A percentile compares a stretch with the other conserved stretches of the same genome.
These are phyloP conservation scores for Beauveria australis DNA, from an alignment of 2,329 filamentous ascomycete genomes.

Conservation along the genomic window DNA sequence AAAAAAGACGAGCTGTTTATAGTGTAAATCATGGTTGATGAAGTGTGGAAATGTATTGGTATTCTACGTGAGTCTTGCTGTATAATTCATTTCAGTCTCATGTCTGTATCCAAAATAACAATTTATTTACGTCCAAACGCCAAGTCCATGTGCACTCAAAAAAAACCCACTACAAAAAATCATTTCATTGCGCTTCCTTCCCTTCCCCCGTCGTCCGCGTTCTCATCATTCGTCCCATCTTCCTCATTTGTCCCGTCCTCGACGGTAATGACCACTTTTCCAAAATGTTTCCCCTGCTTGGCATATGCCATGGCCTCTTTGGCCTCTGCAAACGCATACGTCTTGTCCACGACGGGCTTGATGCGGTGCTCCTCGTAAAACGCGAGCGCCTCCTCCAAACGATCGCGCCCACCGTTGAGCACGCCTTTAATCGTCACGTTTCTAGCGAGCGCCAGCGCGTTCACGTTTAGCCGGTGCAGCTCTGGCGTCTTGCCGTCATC, in stretches of 20 bases:
- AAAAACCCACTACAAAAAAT: not conserved
- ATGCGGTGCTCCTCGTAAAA: slow-evolving; percentile 38
- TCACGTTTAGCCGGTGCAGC: slow-evolving; percentile 32
- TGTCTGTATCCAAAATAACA: no score
- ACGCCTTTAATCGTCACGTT: slow-evolving; percentile 37
- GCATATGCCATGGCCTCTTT: slow-evolving; percentile 45
- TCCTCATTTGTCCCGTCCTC: slow-evolving; percentile 3
- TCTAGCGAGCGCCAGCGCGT: slow-evolving; percentile 1
- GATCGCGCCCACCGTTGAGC: slow-evolving; percentile 49
- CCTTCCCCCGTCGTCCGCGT: not conserved
- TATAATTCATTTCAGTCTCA: not conserved
- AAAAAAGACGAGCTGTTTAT: slow-evolving; percentile 3
- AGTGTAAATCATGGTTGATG: slow-evolving; percentile 9
- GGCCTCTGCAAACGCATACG: slow-evolving; percentile 38
- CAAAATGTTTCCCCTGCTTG: slow-evolving; percentile 45
- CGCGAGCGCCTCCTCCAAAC: slow-evolving; percentile 45
- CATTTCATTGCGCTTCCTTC: not conserved
- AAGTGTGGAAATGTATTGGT: not conserved
- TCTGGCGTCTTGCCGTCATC: slow-evolving; percentile 9
- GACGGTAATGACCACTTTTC: slow-evolving; percentile 45
- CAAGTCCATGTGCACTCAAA: not conserved
- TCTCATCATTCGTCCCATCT: slow-evolving; percentile 1
- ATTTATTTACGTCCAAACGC: no score
- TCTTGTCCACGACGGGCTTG: slow-evolving; percentile 38
- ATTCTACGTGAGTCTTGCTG: not conserved